Conservation (phyloP, 1,284 basidiomycete species). For the Trichosporon inkin region DNA sequence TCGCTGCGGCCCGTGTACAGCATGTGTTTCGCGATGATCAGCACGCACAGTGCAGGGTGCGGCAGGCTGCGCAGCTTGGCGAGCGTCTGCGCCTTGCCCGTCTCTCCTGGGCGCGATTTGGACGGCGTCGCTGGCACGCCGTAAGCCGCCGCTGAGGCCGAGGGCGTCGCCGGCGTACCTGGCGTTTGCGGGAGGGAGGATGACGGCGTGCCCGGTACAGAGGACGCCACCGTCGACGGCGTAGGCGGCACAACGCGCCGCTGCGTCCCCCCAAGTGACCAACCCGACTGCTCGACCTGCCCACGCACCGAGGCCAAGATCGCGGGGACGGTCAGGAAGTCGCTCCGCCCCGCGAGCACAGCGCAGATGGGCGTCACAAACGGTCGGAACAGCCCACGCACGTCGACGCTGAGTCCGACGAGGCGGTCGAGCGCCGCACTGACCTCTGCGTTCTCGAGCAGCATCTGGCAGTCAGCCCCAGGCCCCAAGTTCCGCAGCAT, state of each 20-base stretch:
- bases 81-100: background rate
- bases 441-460: constrained; percentile 40
- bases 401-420: constrained; percentile 64
- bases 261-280: constrained; percentile 19
- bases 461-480: constrained; percentile 26
- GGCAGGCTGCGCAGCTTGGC: constrained; percentile 34
- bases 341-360: constrained; percentile 25
- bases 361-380: constrained; percentile 56
- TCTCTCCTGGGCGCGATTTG: background rate
- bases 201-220: background rate
- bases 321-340: constrained; percentile 30
- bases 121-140: background rate
- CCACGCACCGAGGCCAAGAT: constrained; percentile 24
- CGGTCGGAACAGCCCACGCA: constrained; percentile 61
- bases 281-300: constrained; percentile 43
- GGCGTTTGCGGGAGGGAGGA: background rate
- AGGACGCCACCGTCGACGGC: background rate
- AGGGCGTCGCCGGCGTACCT: background rate
- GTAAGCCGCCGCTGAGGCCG: background rate
- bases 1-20: constrained; percentile 64
- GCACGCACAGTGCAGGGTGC: constrained; percentile 44
- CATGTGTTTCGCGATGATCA: constrained; percentile 62
- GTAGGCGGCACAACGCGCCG: constrained; percentile 15
- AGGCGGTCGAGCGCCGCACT: constrained; percentile 53
- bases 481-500: no score